Base-by-base conservation (phyloP, 257 asterid species). In the Solanum infundibuliforme region DNA sequence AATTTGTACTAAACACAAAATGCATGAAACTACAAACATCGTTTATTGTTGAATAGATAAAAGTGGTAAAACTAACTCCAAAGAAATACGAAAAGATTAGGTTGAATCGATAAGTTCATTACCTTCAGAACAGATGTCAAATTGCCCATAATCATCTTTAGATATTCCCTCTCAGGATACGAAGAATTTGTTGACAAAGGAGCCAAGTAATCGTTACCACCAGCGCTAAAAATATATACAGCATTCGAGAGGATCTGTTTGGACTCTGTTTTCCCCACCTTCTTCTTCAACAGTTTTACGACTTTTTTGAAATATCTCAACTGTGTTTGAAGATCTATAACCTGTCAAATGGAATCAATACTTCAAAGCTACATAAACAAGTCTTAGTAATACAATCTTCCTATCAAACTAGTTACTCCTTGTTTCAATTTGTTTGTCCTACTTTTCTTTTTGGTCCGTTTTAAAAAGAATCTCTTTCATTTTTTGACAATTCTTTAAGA, bases 51-150 rank as follows among this genome's bases (percentile, higher is more conserved):
- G 2, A 7, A 39, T 76, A 76, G 84, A 76, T 39, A 76, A 76
- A 76, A 12, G 20, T 58, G 35, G 52, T 34, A 60, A 83, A 58
- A 20, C 14, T 32, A 58, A 84, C 34, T 35, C 34, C 74, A 35
- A 43, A 8, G 36, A 84, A 62, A 60, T 35, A 12, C 13, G 3
- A 36, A n/a, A 84, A 20, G 13, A 27, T 43, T 31, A 23, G 48
- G 29, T 27, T 79, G 66, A 8, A 43, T 79, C 16, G 31, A 27
- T 14, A 7, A 43, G 84, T 43, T 43, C 66, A 43, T 8, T 88
- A 90, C 92, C 90, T 88, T 55, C 82, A 90, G 71, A 20, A 86
- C 88, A 3, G 48, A 62, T 8, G 92, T 90, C 58, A 86, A 69
- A 74, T 90, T 90, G 25, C 90, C 92, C 20, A 90, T 58, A 23